A percentile compares a stretch with the other conserved stretches of the same genome.
Evolutionary conservation across 2,329 filamentous ascomycete species (phyloP).

Genomic region (Xylariaceae sp.): DNA sequence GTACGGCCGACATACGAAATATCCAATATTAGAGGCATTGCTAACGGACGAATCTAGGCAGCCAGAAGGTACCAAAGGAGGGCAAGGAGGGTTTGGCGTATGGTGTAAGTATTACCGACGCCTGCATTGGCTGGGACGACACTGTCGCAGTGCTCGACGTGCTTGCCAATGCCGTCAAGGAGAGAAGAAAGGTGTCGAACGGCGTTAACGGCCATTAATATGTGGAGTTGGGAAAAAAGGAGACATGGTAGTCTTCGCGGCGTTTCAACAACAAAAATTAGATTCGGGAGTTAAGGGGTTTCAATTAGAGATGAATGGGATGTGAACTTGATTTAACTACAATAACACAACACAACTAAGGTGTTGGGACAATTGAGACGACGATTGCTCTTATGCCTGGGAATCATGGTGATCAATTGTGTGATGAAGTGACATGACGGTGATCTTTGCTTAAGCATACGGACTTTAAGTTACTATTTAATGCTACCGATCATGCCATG

Average conservation of each 20-base stretch:
- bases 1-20: slow-evolving; percentile 41
- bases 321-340: not conserved
- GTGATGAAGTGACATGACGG: not conserved
- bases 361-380: not conserved
- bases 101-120: slow-evolving; percentile 95
- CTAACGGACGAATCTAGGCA: slow-evolving; percentile 48
- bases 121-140: slow-evolving; percentile 92
- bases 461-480: no score
- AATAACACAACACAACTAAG: not conserved
- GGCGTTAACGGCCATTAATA: slow-evolving; percentile 27
- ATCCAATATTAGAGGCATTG: slow-evolving; percentile 24
- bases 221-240: not conserved
- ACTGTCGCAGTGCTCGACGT: slow-evolving; percentile 73
- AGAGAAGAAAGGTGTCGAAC: slow-evolving; percentile 56
- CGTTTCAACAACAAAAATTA: not conserved
- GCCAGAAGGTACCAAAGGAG: slow-evolving; percentile 86
- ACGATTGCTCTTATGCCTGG: not conserved
- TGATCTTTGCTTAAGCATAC: no score
- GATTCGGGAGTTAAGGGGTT: not conserved
- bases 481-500: no score
- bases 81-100: slow-evolving; percentile 83
- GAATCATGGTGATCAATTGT: not conserved
- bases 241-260: not conserved
- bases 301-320: not conserved
- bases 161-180: slow-evolving; percentile 75